Evolutionary conservation across 2,329 filamentous ascomycete genomes (phyloP).

Genomic region (Pseudogymnoascus sp.): DNA sequence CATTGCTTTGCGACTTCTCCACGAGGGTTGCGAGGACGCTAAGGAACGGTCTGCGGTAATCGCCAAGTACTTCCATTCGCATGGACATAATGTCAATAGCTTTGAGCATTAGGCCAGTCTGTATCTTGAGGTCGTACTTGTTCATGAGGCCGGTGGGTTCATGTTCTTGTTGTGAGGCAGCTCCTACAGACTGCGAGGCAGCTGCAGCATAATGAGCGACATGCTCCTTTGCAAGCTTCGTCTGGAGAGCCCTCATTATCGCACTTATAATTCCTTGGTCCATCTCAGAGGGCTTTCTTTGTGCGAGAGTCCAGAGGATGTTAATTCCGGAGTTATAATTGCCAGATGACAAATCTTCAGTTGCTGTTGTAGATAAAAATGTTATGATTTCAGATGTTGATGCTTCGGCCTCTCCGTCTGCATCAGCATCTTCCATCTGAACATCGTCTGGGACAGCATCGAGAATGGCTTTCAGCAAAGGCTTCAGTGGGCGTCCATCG

Average conservation of each 20-base stretch:
- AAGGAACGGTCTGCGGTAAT: slow-evolving; percentile 85
- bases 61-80: slow-evolving; percentile 85
- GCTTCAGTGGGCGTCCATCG: slow-evolving; percentile 61
- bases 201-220: slow-evolving; percentile 64
- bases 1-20: slow-evolving; percentile 82
- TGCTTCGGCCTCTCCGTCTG: slow-evolving; percentile 73
- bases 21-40: slow-evolving; percentile 92
- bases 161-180: slow-evolving; percentile 36
- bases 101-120: slow-evolving; percentile 86
- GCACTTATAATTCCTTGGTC: slow-evolving; percentile 72
- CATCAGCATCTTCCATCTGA: slow-evolving; percentile 67
- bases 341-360: slow-evolving; percentile 71
- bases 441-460: slow-evolving; percentile 78
- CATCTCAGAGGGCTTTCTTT: slow-evolving; percentile 76
- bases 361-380: slow-evolving; percentile 76
- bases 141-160: slow-evolving; percentile 52
- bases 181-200: slow-evolving; percentile 38
- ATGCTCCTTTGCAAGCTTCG: slow-evolving; percentile 88
- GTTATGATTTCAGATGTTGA: slow-evolving; percentile 80
- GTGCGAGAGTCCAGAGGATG: slow-evolving; percentile 83
- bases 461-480: slow-evolving; percentile 73
- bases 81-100: slow-evolving; percentile 87
- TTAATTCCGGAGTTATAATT: slow-evolving; percentile 87
- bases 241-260: slow-evolving; percentile 88
- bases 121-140: slow-evolving; percentile 75